A percentile compares a stretch with the other conserved stretches of the same genome.
phyloP scores from a whole-genome alignment of 345 rosid species.

The Arabis hirsuta region DNA sequence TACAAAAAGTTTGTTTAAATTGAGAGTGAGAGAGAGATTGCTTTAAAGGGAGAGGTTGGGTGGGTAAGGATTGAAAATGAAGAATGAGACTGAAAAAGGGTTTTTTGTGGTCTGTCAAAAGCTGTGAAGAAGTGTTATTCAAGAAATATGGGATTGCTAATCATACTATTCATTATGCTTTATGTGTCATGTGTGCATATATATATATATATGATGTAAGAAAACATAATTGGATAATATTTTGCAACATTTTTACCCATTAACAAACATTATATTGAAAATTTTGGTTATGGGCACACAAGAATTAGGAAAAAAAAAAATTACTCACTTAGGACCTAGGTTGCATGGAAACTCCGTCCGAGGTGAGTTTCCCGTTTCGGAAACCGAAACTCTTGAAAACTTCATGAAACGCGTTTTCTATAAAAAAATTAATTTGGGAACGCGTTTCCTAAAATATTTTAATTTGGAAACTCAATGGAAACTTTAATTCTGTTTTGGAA shows the following conservation, averaged over 20 bases:
- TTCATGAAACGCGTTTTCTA: too few species aligned
- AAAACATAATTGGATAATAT: background rate
- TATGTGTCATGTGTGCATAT: constrained; percentile 29
- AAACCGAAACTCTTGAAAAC: too few species aligned
- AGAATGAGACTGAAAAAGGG: constrained; percentile 27
- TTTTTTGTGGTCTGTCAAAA: constrained; percentile 26
- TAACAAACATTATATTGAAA: background rate
- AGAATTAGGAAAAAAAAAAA: too few species aligned
- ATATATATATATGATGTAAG: background rate
- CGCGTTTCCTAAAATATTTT: too few species aligned
- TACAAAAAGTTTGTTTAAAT: constrained; percentile 15
- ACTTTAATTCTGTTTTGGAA: too few species aligned
- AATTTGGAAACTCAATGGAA: too few species aligned
- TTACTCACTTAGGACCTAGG: too few species aligned
- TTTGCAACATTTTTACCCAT: background rate
- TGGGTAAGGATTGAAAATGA: constrained; percentile 41
- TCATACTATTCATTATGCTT: constrained; percentile 37
- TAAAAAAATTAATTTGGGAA: too few species aligned
- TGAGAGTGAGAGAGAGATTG: constrained; percentile 32
- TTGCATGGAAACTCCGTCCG: too few species aligned
- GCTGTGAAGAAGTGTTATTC: constrained; percentile 41
- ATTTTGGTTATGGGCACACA: too few species aligned
- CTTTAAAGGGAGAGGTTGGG: constrained; percentile 45
- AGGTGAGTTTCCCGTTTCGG: too few species aligned
- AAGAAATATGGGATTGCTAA: constrained; percentile 37